Percentiles rank a stretch among this genome's conserved stretches.
These are phyloP conservation scores for Taxillus chinensis DNA, from an alignment of 164 flowering plant genomes.

Conservation along the genomic window DNA sequence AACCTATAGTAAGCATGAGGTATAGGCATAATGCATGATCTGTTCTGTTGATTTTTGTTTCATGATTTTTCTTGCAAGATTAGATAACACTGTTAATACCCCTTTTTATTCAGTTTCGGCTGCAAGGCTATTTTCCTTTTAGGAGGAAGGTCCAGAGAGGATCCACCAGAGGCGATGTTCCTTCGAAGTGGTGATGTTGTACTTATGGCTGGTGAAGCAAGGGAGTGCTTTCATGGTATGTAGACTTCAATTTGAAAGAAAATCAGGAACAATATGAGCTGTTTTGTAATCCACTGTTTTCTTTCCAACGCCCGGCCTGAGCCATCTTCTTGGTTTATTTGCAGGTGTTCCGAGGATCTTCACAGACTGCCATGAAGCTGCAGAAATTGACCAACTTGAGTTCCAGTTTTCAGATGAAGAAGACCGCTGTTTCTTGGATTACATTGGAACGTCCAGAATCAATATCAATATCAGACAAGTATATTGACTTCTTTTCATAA, in stretches of 20 bases:
- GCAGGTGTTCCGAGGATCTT: constrained; percentile 91
- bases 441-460: constrained; percentile 79
- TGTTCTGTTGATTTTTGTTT: background rate
- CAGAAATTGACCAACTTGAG: constrained; percentile 43
- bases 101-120: constrained; percentile 51
- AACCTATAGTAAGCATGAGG: constrained; percentile 99
- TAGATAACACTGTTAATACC: background rate
- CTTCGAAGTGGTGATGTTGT: constrained; percentile 92
- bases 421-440: constrained; percentile 48
- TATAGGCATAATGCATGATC: constrained; percentile 7
- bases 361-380: constrained; percentile 55
- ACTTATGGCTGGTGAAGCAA: constrained; percentile 94
- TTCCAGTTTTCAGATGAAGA: constrained; percentile 32
- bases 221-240: constrained; percentile 97
- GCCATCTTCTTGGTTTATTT: constrained; percentile 4
- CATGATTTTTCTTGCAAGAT: background rate
- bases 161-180: constrained; percentile 77
- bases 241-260: background rate
- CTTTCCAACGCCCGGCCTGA: background rate
- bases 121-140: constrained; percentile 96
- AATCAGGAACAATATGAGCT: too few relatives aligned
- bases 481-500: constrained; percentile 17
- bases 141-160: constrained; percentile 81
- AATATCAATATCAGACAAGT: constrained; percentile 95
- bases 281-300: background rate